phyloP scores from a whole-genome alignment of 208 protist species.

The Leishmania guyanensis region DNA sequence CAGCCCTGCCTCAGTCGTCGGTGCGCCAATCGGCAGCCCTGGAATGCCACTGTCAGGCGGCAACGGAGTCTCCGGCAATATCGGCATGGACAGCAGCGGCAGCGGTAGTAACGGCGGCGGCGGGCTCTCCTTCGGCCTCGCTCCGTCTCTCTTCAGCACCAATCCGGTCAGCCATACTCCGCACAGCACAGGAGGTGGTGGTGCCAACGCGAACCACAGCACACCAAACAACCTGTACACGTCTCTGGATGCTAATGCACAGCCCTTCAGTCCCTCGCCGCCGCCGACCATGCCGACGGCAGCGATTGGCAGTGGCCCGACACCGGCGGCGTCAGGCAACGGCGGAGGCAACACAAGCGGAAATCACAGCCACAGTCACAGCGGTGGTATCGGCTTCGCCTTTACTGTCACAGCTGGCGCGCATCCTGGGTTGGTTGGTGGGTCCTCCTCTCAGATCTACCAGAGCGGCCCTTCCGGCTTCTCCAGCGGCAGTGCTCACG shows the following conservation, averaged over 20 bases:
- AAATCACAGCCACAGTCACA: slow-evolving; percentile 12
- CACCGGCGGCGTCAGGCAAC: slow-evolving; percentile 6
- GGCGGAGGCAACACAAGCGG: slow-evolving; percentile 2
- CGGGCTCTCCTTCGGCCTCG: slow-evolving; percentile 27
- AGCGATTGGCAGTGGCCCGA: slow-evolving; percentile 1
- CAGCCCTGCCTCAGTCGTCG: slow-evolving; percentile 26
- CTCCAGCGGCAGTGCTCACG: slow-evolving; percentile 14
- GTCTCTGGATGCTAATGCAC: slow-evolving; percentile 56
- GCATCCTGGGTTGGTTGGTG: slow-evolving; percentile 14
- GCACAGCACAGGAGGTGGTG: slow-evolving; percentile 1
- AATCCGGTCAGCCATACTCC: slow-evolving; percentile 34
- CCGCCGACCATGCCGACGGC: slow-evolving; percentile 5
- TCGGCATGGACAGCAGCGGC: not conserved
- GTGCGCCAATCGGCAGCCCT: slow-evolving; percentile 20
- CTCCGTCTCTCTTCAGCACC: slow-evolving; percentile 39
- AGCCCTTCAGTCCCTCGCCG: slow-evolving; percentile 54
- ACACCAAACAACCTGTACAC: slow-evolving; percentile 27
- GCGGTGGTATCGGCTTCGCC: slow-evolving; percentile 20
- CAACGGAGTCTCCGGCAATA: slow-evolving; percentile 8
- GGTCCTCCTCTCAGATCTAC: slow-evolving; percentile 20
- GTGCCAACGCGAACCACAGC: slow-evolving; percentile 2
- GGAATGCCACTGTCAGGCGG: slow-evolving; percentile 21
- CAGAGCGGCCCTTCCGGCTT: slow-evolving; percentile 14
- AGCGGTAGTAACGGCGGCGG: slow-evolving; percentile 6
- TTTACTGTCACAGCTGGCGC: slow-evolving; percentile 35